Conservation (phyloP, 73 alveolate species). For the Paramecium sonneborni region DNA sequence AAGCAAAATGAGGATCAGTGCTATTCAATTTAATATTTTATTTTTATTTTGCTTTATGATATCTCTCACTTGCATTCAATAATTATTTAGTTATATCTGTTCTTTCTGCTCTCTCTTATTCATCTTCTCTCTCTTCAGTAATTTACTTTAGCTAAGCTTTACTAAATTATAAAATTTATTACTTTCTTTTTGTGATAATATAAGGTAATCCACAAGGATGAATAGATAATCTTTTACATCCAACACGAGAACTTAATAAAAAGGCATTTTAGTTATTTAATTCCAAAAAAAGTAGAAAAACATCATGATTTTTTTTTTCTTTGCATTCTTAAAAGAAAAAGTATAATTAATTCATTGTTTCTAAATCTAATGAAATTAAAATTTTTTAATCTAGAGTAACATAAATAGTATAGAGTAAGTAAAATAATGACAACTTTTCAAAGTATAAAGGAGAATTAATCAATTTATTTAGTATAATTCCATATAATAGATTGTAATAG, state of each 20-base stretch:
- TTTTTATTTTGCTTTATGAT: not conserved
- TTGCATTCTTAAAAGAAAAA: conserved; percentile 40
- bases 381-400: not conserved
- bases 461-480: not conserved
- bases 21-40: not conserved
- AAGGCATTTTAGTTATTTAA: not conserved
- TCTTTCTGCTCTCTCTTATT: not conserved
- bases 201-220: conserved; percentile 58
- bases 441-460: not conserved
- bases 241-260: conserved; percentile 24
- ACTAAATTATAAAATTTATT: not conserved
- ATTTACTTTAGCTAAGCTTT: not conserved
- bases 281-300: not conserved
- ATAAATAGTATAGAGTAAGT: conserved; percentile 12
- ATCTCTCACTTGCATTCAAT: not conserved
- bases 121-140: conserved; percentile 33
- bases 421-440: not conserved
- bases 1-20: conserved; percentile 27
- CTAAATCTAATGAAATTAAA: not conserved
- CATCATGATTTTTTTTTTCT: conserved; percentile 11
- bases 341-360: conserved; percentile 18
- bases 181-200: conserved; percentile 34
- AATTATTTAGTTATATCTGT: not conserved
- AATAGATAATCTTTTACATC: conserved; percentile 21
- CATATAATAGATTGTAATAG: conserved; percentile 19